Evolutionary conservation across 2,329 filamentous ascomycete genomes (phyloP), one percentile per base, ranked within the genome.

Genomic region (Exophiala sp.): DNA sequence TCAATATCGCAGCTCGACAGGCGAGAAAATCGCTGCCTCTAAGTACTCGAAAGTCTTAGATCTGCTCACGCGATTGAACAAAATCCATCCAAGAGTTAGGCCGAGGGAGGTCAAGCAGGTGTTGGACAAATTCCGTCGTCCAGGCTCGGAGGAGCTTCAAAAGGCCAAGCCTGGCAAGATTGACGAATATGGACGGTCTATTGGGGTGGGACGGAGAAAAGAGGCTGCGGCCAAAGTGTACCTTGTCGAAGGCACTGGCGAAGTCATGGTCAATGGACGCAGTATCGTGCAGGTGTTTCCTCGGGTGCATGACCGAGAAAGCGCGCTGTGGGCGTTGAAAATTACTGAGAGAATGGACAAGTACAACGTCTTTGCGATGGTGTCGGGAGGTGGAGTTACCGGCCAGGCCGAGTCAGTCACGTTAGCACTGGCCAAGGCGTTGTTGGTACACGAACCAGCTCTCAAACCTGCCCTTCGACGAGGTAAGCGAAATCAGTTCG

Each of bases 361-460:
- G 70, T 98, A 98, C 75, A 98, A 98, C 64, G 81, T 96, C 2
- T 98, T 88, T 83, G 90, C 84, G 46, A 71, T 86, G 43, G 87
- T 89, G 2, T 77, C 79, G 52, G 93, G 93, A 48, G 93, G 93
- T 59, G 93, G 93, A 61, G 85, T 86, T 41, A 98, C 93, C 43
- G 93, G 93, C 2, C 94, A 98, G 70, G 91, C 93, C 6, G 93
- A 98, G 70, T 90, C 93, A 27, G 79, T 97, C 63, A 94, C 91
- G 35, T 70, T 98, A 70, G 93, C 88, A 16, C 79, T 97, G 65
- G 86, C 86, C 49, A 93, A 91, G 69, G 91, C 87, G 18, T 73
- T 98, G 66, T 67, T 95, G 67, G 83, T 87, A 57, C 93, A 98
- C 66, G 93, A 98, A 73, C 93, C 94, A 46, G 86, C 81, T 37